Conservation (phyloP, 148 eudicot genomes). For the Tetragonia tetragonoides region DNA sequence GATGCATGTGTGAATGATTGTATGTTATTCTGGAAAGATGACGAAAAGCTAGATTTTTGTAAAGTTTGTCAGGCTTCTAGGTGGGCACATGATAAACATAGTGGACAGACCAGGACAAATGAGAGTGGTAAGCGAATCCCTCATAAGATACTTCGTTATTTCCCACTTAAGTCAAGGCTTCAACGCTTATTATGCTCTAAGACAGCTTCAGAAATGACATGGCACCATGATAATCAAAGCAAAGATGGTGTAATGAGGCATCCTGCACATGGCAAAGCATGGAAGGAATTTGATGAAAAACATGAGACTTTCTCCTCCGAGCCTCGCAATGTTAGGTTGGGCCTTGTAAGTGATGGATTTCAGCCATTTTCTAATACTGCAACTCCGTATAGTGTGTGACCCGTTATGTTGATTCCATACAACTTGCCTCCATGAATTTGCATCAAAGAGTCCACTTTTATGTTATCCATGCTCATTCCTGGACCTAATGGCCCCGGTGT, state of each 20-base stretch:
- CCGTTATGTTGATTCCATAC: not conserved
- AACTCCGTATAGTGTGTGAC: not conserved
- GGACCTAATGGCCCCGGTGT: not conserved
- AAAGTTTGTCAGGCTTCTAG: conserved; percentile 1
- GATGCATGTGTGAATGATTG: conserved; percentile 8
- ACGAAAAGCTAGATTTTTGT: not conserved
- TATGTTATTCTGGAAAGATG: not conserved
- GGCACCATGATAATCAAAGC: too few relatives aligned
- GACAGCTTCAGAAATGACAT: too few relatives aligned
- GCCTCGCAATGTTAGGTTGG: not conserved
- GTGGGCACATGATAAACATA: not conserved
- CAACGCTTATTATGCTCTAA: not conserved
- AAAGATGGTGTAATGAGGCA: too few relatives aligned
- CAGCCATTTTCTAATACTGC: not conserved
- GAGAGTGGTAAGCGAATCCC: not conserved
- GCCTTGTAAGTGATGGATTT: not conserved
- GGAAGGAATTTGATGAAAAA: too few relatives aligned
- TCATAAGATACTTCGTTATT: not conserved
- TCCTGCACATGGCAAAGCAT: too few relatives aligned
- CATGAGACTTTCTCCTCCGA: not conserved
- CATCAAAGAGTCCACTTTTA: not conserved
- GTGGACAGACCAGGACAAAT: not conserved
- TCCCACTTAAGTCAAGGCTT: not conserved
- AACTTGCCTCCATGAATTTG: not conserved
- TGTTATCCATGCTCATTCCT: not conserved